These are phyloP conservation scores for Colletotrichum gloeosporioides DNA, from an alignment of 2,329 filamentous ascomycete species.

Conservation along the genomic window DNA sequence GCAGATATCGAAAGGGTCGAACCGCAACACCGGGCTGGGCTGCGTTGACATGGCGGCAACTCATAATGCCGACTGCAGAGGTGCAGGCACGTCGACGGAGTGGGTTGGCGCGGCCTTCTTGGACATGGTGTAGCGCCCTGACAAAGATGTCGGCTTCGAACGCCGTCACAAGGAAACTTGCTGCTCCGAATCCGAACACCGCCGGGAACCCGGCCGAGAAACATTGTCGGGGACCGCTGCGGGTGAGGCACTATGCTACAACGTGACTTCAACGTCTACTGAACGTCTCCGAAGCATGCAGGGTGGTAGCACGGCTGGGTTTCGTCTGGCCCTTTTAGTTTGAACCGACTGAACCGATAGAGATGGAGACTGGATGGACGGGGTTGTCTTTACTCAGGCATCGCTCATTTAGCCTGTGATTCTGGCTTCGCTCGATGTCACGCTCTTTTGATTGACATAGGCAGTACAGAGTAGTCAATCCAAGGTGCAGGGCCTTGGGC, in stretches of 20 bases:
- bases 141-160: neutral
- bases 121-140: neutral
- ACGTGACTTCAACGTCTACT: too few species aligned
- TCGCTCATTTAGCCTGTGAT: neutral
- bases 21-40: neutral
- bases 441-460: neutral
- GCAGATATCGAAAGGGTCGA: neutral
- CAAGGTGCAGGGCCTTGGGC: neutral
- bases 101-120: neutral
- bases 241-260: neutral
- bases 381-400: neutral
- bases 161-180: neutral
- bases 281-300: neutral
- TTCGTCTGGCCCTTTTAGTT: neutral
- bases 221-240: neutral
- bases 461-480: neutral
- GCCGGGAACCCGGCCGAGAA: slow-evolving; percentile 6
- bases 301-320: neutral
- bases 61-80: neutral
- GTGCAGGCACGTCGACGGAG: neutral
- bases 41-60: neutral
- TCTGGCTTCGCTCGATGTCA: neutral
- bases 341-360: neutral
- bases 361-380: neutral
- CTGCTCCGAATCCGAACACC: neutral